phyloP scores from a whole-genome alignment of 2,329 filamentous ascomycete genomes.

The Aureobasidium mangrovei region DNA sequence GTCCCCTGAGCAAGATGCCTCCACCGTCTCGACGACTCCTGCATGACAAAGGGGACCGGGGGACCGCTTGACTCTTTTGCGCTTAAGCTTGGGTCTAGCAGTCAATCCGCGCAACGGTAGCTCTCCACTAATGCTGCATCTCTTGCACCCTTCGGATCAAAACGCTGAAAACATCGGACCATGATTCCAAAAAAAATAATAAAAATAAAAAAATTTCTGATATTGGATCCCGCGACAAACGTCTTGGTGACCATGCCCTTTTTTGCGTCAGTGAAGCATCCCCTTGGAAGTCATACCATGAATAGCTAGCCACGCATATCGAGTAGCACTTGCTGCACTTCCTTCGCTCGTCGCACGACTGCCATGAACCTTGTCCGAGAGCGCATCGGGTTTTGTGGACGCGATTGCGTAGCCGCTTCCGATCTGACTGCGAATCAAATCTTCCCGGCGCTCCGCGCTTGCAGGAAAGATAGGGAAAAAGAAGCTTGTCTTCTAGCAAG shows the following conservation, averaged over 20 bases:
- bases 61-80: background rate
- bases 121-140: background rate
- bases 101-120: background rate
- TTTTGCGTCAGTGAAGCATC: no score
- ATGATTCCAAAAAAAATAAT: background rate
- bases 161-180: constrained; percentile 2
- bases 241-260: background rate
- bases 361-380: no score
- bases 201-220: constrained; percentile 2
- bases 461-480: background rate
- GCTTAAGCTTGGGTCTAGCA: constrained; percentile 11
- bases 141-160: constrained; percentile 1
- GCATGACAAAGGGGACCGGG: constrained; percentile 2
- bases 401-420: background rate
- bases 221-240: constrained; percentile 5
- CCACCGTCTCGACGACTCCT: background rate
- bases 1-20: background rate
- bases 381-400: background rate
- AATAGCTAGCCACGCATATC: background rate
- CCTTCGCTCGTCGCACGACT: no score
- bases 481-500: no score
- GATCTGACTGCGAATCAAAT: background rate
- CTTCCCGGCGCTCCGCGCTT: background rate
- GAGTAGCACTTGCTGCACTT: no score
- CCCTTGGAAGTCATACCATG: no score